These are phyloP conservation scores for Mycena alexandri DNA, from an alignment of 768 basidiomycete species.

Conservation along the genomic window DNA sequence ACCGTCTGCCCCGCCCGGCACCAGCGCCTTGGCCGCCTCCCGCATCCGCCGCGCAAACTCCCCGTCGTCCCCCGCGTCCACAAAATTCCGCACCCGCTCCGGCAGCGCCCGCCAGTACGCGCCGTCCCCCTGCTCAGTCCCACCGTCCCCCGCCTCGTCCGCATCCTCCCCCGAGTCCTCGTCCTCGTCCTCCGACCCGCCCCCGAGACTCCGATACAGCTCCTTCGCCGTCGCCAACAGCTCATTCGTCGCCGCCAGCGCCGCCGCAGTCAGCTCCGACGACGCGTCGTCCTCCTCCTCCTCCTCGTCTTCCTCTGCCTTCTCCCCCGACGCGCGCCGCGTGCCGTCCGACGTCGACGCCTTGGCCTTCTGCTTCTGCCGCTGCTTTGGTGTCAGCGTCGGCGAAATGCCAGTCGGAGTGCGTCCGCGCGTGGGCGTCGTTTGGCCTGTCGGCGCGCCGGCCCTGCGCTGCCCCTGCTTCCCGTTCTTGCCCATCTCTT, in stretches of 20 bases:
- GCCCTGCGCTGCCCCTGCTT: no score
- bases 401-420: no score
- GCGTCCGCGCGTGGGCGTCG: no score
- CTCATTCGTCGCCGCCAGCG: slow-evolving; percentile 64
- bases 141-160: background rate
- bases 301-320: background rate
- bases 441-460: no score
- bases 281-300: background rate
- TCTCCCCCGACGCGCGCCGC: background rate
- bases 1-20: background rate
- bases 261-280: slow-evolving; percentile 32
- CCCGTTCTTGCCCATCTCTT: no score
- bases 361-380: no score
- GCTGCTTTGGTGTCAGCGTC: no score
- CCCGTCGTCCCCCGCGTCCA: background rate
- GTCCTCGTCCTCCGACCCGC: slow-evolving; percentile 18
- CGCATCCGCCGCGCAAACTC: slow-evolving; percentile 18
- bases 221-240: slow-evolving; percentile 72
- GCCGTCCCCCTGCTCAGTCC: slow-evolving; percentile 6
- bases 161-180: background rate
- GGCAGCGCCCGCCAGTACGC: slow-evolving; percentile 32
- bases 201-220: slow-evolving; percentile 56
- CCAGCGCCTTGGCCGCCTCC: slow-evolving; percentile 30
- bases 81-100: slow-evolving; percentile 3
- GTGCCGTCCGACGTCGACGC: no score